Conservation (phyloP, 2,329 filamentous ascomycete genomes). For the Fusarium dimerum region DNA sequence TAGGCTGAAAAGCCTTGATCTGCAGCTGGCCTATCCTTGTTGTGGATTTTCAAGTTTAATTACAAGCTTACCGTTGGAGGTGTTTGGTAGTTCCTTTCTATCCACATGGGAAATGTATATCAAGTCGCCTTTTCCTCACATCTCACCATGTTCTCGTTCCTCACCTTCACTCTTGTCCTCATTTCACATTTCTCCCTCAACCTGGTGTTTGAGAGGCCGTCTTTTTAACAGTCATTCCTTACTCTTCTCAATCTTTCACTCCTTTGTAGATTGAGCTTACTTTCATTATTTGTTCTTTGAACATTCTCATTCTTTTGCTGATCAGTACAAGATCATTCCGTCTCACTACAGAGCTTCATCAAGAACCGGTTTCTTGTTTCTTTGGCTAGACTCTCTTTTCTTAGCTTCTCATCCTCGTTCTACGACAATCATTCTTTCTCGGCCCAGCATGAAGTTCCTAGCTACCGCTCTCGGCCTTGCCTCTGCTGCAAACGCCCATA, state of each 20-base stretch:
- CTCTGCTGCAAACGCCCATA: slow-evolving; percentile 53
- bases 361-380: slow-evolving; percentile 27
- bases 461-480: slow-evolving; percentile 38
- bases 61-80: neutral
- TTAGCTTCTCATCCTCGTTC: neutral
- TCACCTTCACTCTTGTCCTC: slow-evolving; percentile 9
- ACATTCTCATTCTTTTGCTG: slow-evolving; percentile 5
- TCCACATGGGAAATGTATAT: slow-evolving; percentile 20
- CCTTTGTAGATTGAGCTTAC: slow-evolving; percentile 19
- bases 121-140: slow-evolving; percentile 3
- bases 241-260: slow-evolving; percentile 17
- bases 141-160: slow-evolving; percentile 4
- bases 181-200: slow-evolving; percentile 15
- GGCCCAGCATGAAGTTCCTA: slow-evolving; percentile 39
- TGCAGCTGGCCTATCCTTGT: neutral
- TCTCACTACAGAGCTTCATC: slow-evolving; percentile 18
- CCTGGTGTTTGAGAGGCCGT: slow-evolving; percentile 20
- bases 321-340: slow-evolving; percentile 9
- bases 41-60: neutral
- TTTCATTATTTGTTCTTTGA: slow-evolving; percentile 13
- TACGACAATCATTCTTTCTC: slow-evolving; percentile 21
- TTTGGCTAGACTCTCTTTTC: neutral
- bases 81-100: slow-evolving; percentile 3
- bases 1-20: neutral
- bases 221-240: slow-evolving; percentile 5